Evolutionary conservation across 2,329 filamentous ascomycete genomes (phyloP).

Genomic region (Neofusicoccum parvum): DNA sequence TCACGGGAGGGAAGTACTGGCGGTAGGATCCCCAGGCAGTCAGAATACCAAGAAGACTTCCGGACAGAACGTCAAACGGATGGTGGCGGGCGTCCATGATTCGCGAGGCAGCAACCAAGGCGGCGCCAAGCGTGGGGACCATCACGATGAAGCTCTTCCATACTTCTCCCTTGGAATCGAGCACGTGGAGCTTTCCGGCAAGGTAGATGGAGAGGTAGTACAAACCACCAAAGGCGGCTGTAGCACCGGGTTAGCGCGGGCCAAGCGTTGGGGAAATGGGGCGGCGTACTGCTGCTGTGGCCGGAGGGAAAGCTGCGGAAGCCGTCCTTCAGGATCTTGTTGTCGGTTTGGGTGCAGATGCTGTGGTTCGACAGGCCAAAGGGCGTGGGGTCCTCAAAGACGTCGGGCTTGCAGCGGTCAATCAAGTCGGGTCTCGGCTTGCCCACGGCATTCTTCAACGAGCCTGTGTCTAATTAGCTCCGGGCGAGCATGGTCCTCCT

Average conservation of each 20-base stretch:
- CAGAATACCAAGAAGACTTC: conserved; percentile 55
- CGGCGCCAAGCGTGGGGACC: conserved; percentile 56
- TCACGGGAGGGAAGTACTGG: conserved; percentile 61
- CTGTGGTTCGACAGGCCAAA: conserved; percentile 49
- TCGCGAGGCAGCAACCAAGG: conserved; percentile 57
- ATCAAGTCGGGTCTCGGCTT: conserved; percentile 64
- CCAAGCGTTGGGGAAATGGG: neutral
- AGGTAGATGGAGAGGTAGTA: conserved; percentile 63
- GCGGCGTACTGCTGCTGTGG: conserved; percentile 56
- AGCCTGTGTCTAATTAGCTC: conserved; percentile 34
- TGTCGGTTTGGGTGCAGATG: conserved; percentile 56
- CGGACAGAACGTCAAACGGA: conserved; percentile 62
- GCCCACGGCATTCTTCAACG: conserved; percentile 61
- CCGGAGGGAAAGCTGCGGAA: conserved; percentile 63
- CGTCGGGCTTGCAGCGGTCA: conserved; percentile 52
- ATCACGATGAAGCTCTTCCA: conserved; percentile 61
- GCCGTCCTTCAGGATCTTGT: conserved; percentile 58
- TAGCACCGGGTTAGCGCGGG: conserved; percentile 24
- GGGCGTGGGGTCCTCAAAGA: conserved; percentile 34
- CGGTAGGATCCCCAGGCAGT: conserved; percentile 57
- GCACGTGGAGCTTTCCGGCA: conserved; percentile 60
- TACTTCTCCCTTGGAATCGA: conserved; percentile 62
- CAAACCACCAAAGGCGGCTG: conserved; percentile 60
- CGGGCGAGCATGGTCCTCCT: neutral
- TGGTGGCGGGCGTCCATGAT: conserved; percentile 66